Base-by-base conservation (phyloP, 2,329 filamentous ascomycete species). In the Microdochium paspali region DNA sequence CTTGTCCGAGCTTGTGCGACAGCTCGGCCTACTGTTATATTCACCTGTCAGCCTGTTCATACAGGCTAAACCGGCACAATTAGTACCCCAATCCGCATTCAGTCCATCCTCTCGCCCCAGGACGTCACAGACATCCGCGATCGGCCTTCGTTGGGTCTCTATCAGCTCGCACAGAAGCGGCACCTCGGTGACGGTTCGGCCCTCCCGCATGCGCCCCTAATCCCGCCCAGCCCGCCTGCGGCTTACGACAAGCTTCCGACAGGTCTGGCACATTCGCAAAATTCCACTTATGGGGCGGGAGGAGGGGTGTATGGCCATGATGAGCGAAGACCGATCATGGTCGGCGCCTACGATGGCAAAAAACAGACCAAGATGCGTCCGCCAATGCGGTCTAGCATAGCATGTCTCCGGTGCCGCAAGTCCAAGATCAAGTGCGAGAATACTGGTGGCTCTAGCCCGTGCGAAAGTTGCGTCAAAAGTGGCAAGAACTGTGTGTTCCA, bases 391-490 rank as follows among this genome's bases (percentile, higher is more conserved):
- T 89, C 86, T 44, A 87, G 84, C 59, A 88, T 91, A 60, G 87
- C 87, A 44, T 93, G 87, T 65, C 72, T 79, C 51, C 76, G 80
- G 53, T 91, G 87, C 61, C 77, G 87, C 49, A 80, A 80, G 57
- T 89, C 85, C 61, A 94, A 93, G 67, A 87, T 91, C 61, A 91
- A 91, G 66, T 94, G 88, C 68, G 81, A 88, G 64, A 93, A 93
- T 66, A 77, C 79, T 55, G 86, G 86, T 50, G 77, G 83, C 49
- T 77, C 78, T 51, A 82, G 80, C 15, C 80, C 79, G 15, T 94
- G 88, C 68, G 80, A 86, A 52, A 81, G 82, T 12, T 94, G 88
- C 62, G 78, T 84, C 60, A 81, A 81, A 50, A 79, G 79, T 45
- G 80, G 82, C 42, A 78, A 85, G 60, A 78, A 87, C 50, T 93